Percentiles rank a stretch among this genome's conserved stretches.
These are phyloP conservation scores for Coffea canephora DNA, from an alignment of 257 asterid genomes.

Conservation along the genomic window DNA sequence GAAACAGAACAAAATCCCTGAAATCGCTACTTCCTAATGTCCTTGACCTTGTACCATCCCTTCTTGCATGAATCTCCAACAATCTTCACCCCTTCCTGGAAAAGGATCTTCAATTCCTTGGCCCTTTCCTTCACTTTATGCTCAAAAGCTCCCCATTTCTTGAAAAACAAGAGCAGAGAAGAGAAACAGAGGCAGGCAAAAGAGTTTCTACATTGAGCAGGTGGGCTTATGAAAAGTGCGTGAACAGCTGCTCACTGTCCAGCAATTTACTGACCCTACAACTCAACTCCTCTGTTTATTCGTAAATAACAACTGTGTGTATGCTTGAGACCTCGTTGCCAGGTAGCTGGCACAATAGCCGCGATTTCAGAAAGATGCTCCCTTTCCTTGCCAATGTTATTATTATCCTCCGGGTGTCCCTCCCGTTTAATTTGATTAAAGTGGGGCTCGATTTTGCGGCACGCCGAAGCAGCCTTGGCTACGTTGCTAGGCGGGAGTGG, in stretches of 20 bases:
- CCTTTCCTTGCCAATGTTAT: too few species aligned
- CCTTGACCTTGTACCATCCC: conserved; percentile 63
- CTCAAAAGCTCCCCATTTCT: conserved; percentile 53
- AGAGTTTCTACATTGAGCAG: not conserved
- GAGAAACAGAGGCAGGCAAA: not conserved
- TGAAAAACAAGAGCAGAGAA: not conserved
- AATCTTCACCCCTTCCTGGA: conserved; percentile 50
- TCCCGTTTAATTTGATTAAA: too few species aligned
- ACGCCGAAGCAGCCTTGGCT: too few species aligned
- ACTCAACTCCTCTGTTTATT: too few species aligned
- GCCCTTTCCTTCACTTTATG: conserved; percentile 56
- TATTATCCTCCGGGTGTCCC: too few species aligned
- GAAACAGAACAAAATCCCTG: not conserved
- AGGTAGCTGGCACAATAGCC: too few species aligned
- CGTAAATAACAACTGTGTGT: too few species aligned
- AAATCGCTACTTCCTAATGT: conserved; percentile 19
- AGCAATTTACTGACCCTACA: too few species aligned
- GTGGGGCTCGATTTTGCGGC: too few species aligned
- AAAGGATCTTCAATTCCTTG: conserved; percentile 25
- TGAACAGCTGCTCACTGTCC: not conserved
- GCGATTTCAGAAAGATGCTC: too few species aligned
- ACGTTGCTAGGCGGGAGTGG: too few species aligned
- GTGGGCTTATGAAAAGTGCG: not conserved
- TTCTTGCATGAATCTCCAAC: conserved; percentile 58
- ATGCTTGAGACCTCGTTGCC: too few species aligned